phyloP scores from a whole-genome alignment of 2,329 filamentous ascomycete species.

The Diaporthe batatas region DNA sequence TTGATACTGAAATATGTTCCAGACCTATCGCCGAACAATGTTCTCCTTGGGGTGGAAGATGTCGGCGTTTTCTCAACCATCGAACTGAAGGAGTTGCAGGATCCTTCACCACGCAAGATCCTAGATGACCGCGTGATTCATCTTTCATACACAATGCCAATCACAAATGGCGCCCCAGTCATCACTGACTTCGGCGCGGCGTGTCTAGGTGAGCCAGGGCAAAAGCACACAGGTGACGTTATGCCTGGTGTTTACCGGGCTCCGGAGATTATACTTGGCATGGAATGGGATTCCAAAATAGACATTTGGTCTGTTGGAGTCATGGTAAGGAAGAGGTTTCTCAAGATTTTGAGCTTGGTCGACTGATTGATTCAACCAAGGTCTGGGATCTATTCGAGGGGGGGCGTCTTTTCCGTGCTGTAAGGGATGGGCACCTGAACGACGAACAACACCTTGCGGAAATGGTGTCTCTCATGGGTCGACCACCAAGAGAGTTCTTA shows the following conservation, averaged over 20 bases:
- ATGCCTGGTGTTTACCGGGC: slow-evolving; percentile 53
- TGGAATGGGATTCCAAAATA: slow-evolving; percentile 52
- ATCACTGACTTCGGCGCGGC: slow-evolving; percentile 52
- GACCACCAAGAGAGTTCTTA: slow-evolving; percentile 52
- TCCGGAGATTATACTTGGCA: slow-evolving; percentile 52
- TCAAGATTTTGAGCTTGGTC: not conserved
- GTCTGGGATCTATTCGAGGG: slow-evolving; percentile 52
- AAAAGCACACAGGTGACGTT: slow-evolving; percentile 48
- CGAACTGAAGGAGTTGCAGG: slow-evolving; percentile 40
- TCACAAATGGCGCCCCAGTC: slow-evolving; percentile 46
- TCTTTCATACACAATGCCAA: slow-evolving; percentile 46
- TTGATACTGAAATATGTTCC: slow-evolving; percentile 10
- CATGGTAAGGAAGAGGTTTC: slow-evolving; percentile 45
- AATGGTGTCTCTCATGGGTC: slow-evolving; percentile 55
- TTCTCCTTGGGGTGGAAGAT: slow-evolving; percentile 46
- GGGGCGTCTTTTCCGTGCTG: slow-evolving; percentile 48
- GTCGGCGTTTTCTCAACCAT: slow-evolving; percentile 39
- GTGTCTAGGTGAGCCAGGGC: slow-evolving; percentile 44
- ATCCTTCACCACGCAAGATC: slow-evolving; percentile 48
- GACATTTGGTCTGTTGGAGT: slow-evolving; percentile 54
- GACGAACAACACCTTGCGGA: slow-evolving; percentile 50
- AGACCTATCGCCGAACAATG: slow-evolving; percentile 49
- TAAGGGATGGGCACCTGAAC: slow-evolving; percentile 44
- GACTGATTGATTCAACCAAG: slow-evolving; percentile 41
- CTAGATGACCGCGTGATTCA: slow-evolving; percentile 48